Evolutionary conservation across 441 rosid genomes (phyloP).

Genomic region (Croton laevigatus): DNA sequence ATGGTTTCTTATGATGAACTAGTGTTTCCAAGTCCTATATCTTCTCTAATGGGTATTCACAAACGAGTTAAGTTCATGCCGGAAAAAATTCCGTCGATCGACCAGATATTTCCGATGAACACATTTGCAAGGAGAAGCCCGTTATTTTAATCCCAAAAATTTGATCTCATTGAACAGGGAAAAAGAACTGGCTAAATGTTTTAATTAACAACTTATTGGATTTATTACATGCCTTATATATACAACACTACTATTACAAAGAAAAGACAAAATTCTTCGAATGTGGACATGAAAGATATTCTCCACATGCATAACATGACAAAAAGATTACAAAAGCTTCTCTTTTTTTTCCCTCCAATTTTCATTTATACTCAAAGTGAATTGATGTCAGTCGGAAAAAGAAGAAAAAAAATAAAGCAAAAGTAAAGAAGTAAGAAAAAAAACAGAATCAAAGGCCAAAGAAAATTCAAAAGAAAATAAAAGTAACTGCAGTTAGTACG

Average conservation of each 20-base stretch:
- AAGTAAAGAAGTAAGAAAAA: background rate
- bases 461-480: background rate
- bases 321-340: conserved; percentile 24
- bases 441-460: background rate
- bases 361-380: conserved; percentile 23
- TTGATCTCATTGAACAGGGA: too few species aligned
- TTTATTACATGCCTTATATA: background rate
- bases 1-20: too few species aligned
- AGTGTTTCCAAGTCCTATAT: too few species aligned
- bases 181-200: too few species aligned
- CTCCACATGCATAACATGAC: conserved; percentile 8
- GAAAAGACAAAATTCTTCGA: background rate
- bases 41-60: too few species aligned
- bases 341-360: conserved; percentile 14
- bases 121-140: too few species aligned
- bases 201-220: background rate
- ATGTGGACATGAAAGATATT: background rate
- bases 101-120: too few species aligned
- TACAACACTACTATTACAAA: background rate
- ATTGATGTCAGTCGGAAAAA: conserved; percentile 21
- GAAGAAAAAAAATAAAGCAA: background rate
- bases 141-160: too few species aligned
- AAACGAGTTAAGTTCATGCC: too few species aligned
- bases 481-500: conserved; percentile 36
- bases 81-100: too few species aligned